These are phyloP conservation scores for Eucalyptus pauciflora DNA, from an alignment of 345 rosid species.

Conservation along the genomic window DNA sequence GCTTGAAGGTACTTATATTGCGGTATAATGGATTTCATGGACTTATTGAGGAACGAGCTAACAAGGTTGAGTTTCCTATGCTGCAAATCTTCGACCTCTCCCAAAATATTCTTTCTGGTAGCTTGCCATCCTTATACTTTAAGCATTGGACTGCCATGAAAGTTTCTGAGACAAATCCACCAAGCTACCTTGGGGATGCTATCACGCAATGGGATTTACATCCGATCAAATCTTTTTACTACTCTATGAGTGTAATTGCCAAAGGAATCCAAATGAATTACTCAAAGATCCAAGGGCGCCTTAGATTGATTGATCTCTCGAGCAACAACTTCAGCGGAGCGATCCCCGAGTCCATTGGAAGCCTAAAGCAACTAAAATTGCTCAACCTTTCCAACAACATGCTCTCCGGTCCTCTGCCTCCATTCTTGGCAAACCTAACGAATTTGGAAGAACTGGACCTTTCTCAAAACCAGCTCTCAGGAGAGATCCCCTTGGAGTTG, in stretches of 20 bases:
- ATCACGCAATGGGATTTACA: accelerated
- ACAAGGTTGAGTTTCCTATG: neutral
- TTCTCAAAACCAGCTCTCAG: neutral
- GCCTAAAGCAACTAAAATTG: neutral
- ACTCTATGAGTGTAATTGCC: neutral
- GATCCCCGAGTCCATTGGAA: neutral
- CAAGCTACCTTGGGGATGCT: neutral
- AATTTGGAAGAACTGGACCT: neutral
- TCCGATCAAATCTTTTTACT: accelerated
- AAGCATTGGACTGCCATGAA: neutral
- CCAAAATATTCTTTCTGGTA: neutral
- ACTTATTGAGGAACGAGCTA: neutral
- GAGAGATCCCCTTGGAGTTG: neutral
- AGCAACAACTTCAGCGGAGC: neutral
- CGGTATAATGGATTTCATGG: neutral
- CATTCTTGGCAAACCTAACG: neutral
- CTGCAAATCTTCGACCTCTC: neutral
- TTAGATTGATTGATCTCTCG: accelerated
- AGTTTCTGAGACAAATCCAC: neutral
- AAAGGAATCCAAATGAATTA: neutral
- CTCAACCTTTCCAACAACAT: neutral
- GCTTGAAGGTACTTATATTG: conserved; percentile 1
- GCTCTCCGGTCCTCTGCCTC: neutral
- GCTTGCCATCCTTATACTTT: neutral
- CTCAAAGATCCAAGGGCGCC: neutral